Evolutionary conservation across 257 asterid species (phyloP).

Genomic region (Avicennia marina): DNA sequence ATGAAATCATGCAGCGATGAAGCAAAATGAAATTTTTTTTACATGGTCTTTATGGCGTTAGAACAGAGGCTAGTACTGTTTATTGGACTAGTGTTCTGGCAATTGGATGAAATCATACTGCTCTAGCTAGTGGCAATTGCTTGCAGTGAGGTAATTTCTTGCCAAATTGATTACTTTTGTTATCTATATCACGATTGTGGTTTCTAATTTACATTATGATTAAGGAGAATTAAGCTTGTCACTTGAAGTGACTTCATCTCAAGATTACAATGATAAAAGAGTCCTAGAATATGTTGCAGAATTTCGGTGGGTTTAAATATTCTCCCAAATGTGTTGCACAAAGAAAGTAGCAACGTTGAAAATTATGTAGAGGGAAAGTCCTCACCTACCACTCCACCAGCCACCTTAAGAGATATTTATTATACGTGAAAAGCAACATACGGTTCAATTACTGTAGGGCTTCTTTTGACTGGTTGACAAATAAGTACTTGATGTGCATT

Average conservation of each 20-base stretch:
- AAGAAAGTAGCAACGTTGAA: background rate
- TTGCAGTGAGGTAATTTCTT: slow-evolving; percentile 1
- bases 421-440: background rate
- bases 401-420: slow-evolving; percentile 7
- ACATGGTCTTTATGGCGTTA: background rate
- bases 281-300: background rate
- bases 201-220: background rate
- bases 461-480: slow-evolving; percentile 11
- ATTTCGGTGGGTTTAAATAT: background rate
- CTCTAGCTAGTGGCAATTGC: background rate
- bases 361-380: background rate
- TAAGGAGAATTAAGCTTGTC: background rate
- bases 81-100: background rate
- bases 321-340: too few species aligned
- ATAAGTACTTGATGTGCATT: background rate
- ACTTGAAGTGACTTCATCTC: background rate
- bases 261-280: background rate
- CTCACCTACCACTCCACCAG: slow-evolving; percentile 3
- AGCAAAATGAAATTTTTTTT: background rate
- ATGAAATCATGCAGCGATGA: background rate
- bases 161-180: background rate
- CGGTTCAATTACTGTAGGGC: background rate
- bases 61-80: slow-evolving; percentile 3
- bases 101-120: background rate
- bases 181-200: background rate